Conservation (phyloP, 495 filamentous ascomycete species). For the Talaromyces nanjingensis region DNA sequence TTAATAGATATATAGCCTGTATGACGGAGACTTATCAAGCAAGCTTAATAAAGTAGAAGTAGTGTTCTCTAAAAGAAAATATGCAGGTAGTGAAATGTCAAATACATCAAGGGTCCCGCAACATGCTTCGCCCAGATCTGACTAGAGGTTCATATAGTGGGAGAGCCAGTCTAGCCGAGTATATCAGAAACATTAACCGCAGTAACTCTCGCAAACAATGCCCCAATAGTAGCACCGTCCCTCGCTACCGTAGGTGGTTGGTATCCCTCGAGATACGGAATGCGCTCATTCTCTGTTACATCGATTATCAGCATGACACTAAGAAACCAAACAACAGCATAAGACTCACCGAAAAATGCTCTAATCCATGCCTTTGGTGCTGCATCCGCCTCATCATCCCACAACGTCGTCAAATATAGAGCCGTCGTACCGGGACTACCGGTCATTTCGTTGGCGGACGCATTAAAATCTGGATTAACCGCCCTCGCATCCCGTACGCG, state of each 20-base stretch:
- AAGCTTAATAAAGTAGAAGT: no score
- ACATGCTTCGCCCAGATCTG: neutral
- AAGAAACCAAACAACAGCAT: neutral
- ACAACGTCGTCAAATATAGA: constrained; percentile 13
- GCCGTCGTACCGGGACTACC: constrained; percentile 14
- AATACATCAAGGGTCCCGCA: neutral
- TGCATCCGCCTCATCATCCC: constrained; percentile 10
- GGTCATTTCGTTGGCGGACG: constrained; percentile 1
- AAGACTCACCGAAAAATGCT: constrained; percentile 13
- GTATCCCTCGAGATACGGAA: constrained; percentile 14
- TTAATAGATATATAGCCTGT: no score
- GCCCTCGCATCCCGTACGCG: constrained; percentile 10
- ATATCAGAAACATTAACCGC: constrained; percentile 5
- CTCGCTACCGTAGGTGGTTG: neutral
- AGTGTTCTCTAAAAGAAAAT: neutral
- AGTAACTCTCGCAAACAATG: neutral
- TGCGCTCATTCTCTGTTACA: constrained; percentile 14
- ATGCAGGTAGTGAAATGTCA: neutral
- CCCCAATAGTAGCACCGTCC: neutral
- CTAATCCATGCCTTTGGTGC: constrained; percentile 12
- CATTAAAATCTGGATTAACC: constrained; percentile 13
- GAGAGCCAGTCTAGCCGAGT: neutral
- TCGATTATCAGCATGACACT: neutral
- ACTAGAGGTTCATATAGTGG: neutral
- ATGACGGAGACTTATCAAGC: no score